Evolutionary conservation across 2,329 filamentous ascomycete species (phyloP), one percentile per base, ranked within the genome.

Genomic region (Plectosphaerella sp.): DNA sequence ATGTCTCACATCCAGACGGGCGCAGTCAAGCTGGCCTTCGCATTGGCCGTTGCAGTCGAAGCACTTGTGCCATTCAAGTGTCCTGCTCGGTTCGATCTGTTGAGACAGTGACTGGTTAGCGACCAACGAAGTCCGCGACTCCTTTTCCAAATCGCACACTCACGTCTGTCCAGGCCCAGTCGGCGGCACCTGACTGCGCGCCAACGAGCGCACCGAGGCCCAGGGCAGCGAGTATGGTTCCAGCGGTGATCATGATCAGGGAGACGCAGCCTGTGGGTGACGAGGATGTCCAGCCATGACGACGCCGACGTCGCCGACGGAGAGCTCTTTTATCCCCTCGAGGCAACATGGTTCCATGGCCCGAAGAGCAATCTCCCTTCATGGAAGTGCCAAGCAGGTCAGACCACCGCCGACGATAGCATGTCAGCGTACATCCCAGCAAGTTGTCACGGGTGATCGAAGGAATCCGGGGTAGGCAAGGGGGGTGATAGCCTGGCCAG

Each of bases 21-120:
- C 66, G 52, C 67, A 69, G 42, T 69, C 61, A 28, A 64, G 64
- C 8, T 53, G 46, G n/a, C 50, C 56, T 1, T 63, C 58, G 9
- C 41, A 43, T 12, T 43, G 41, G 16, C 41, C 41, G 41, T 43
- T 43, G 18, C 41, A 43, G 49, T 69, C 54, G 37, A 56, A 69
- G 48, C 66, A 69, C n/a, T 50, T 35, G 49, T 67, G 59, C 66
- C 66, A 69, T 12, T 54, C 56, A 11, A 69, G 51, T 14, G 58
- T 53, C 10, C 53, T 52, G 22, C 61, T 64, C 36, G 67, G 63
- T 22, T 61, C 58, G 36, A 68, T 55, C 67, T 83, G 70, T 66
- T 76, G 7, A 6, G 12, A 16, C 15, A 4, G 6, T 20, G n/a
- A 43, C 28, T 33, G 28, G 11, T 76, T 4, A 25, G 16, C 18